These are phyloP conservation scores for Alternaria sp. DNA, from an alignment of 2,329 filamentous ascomycete species.

Conservation along the genomic window DNA sequence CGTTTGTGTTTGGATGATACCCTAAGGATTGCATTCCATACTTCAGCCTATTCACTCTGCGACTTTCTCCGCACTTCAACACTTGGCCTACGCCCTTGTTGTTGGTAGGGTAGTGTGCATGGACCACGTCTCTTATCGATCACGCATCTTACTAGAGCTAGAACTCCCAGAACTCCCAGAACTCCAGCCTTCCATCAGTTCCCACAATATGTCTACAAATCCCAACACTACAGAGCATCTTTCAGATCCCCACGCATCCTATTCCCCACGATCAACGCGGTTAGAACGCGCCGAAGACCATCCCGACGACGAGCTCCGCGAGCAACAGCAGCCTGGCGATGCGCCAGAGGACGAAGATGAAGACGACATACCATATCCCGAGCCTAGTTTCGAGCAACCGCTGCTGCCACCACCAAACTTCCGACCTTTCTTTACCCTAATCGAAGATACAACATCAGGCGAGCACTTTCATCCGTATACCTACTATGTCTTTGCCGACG, in stretches of 20 bases:
- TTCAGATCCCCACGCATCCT: conserved; percentile 26
- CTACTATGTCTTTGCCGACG: conserved; percentile 93
- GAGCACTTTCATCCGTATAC: conserved; percentile 84
- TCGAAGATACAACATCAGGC: conserved; percentile 77
- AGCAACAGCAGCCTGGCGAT: conserved; percentile 34
- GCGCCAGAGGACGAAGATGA: conserved; percentile 29
- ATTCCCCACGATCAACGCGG: conserved; percentile 40
- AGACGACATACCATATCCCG: conserved; percentile 47
- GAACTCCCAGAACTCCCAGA: conserved; percentile 38
- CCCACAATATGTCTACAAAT: conserved; percentile 42
- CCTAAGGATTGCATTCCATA: conserved; percentile 22
- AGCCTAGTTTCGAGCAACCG: conserved; percentile 45
- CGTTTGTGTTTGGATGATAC: conserved; percentile 38
- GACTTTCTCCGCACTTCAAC: conserved; percentile 1
- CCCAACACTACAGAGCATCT: conserved; percentile 32
- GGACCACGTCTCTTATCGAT: conserved; percentile 36
- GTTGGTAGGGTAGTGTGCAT: conserved; percentile 32
- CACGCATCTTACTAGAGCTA: conserved; percentile 29
- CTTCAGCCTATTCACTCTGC: background rate
- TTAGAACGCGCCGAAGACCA: conserved; percentile 37
- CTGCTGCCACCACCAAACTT: conserved; percentile 64
- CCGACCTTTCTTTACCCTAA: conserved; percentile 82
- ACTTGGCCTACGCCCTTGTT: background rate
- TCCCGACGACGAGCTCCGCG: conserved; percentile 30
- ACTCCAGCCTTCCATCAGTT: conserved; percentile 29